Evolutionary conservation across 2,329 filamentous ascomycete species (phyloP).

Genomic region (Pseudocercospora musae): DNA sequence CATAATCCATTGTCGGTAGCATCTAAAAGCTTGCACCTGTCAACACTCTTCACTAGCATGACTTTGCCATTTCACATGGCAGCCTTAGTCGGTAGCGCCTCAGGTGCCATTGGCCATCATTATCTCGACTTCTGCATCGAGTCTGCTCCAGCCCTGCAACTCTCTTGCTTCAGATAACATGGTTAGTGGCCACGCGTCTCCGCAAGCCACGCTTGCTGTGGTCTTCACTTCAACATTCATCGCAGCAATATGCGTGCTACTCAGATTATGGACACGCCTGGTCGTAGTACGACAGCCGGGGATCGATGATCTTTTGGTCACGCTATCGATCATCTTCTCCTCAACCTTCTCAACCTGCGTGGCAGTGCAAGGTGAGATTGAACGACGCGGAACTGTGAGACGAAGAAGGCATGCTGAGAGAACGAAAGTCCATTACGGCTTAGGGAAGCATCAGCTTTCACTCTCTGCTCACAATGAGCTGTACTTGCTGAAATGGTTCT

Average conservation of each 20-base stretch:
- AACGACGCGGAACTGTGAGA: background rate
- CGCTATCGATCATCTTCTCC: background rate
- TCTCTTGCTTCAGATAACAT: background rate
- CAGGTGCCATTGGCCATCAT: no score
- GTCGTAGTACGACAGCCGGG: conserved; percentile 13
- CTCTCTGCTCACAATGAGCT: conserved; percentile 10
- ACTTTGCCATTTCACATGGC: background rate
- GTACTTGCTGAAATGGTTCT: conserved; percentile 17
- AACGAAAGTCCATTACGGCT: conserved; percentile 19
- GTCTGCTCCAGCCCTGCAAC: background rate
- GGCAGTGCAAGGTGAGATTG: conserved; percentile 3
- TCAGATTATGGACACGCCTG: conserved; percentile 21
- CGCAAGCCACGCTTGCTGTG: conserved; percentile 16
- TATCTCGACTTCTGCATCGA: background rate
- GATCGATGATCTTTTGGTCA: conserved; percentile 9
- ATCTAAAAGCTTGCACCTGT: conserved; percentile 18
- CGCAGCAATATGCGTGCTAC: conserved; percentile 14
- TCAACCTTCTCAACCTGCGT: background rate
- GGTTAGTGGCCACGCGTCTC: conserved; percentile 18
- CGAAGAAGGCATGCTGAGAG: background rate
- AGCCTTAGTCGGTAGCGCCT: background rate
- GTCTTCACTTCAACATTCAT: conserved; percentile 19
- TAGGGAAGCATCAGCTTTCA: conserved; percentile 17
- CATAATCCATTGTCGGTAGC: no score
- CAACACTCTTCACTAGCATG: background rate